phyloP scores from a whole-genome alignment of 2,329 filamentous ascomycete genomes.

The Exophiala calicioides region DNA sequence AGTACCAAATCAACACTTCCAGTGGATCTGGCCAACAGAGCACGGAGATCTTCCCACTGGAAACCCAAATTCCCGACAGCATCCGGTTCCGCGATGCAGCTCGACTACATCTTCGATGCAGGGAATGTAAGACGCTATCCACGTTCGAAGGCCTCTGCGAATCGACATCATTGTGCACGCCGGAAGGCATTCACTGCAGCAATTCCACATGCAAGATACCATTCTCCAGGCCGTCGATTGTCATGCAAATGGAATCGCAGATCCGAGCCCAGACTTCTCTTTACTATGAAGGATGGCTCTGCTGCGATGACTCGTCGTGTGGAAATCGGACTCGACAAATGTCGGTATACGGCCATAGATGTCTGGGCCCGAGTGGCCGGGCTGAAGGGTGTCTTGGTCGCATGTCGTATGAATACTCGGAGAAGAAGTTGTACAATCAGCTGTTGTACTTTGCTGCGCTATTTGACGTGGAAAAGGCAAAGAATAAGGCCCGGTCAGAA shows the following conservation, averaged over 20 bases:
- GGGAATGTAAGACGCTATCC: conserved; percentile 71
- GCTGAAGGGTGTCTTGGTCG: conserved; percentile 80
- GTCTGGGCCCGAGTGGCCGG: conserved; percentile 81
- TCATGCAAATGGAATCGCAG: conserved; percentile 84
- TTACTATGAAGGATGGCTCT: conserved; percentile 91
- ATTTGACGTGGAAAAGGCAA: conserved; percentile 87
- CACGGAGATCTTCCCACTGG: conserved; percentile 81
- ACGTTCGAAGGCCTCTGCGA: conserved; percentile 73
- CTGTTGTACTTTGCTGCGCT: conserved; percentile 80
- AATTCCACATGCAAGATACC: conserved; percentile 61
- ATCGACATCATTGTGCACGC: conserved; percentile 63
- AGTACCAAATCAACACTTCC: conserved; percentile 72
- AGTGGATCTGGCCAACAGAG: conserved; percentile 55
- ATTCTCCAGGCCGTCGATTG: conserved; percentile 70
- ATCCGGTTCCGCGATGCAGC: conserved; percentile 82
- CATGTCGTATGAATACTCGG: conserved; percentile 84
- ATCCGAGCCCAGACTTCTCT: conserved; percentile 74
- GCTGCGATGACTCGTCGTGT: conserved; percentile 87
- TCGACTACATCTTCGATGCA: conserved; percentile 76
- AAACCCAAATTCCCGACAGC: conserved; percentile 89
- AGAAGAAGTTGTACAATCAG: conserved; percentile 94
- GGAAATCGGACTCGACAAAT: conserved; percentile 86
- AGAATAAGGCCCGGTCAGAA: conserved; percentile 51
- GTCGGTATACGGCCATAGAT: conserved; percentile 87
- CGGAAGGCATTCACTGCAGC: conserved; percentile 73